phyloP scores from a whole-genome alignment of 2,329 filamentous ascomycete species.

The Microdochium paspali region DNA sequence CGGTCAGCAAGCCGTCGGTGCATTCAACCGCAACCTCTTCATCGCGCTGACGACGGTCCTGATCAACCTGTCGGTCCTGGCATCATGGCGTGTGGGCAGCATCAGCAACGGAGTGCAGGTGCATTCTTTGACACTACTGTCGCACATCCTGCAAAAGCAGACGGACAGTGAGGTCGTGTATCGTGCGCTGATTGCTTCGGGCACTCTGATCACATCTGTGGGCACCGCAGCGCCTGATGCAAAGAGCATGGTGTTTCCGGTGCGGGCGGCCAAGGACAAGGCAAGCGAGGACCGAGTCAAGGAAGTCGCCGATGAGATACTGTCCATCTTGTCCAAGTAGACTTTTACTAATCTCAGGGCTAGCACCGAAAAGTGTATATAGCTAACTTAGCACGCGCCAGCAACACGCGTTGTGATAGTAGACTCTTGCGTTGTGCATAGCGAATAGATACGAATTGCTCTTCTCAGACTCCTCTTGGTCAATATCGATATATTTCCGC shows the following conservation, averaged over 20 bases:
- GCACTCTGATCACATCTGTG: conserved; percentile 62
- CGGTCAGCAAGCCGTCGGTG: conserved; percentile 36
- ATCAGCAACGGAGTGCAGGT: conserved; percentile 28
- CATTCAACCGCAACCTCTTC: conserved; percentile 66
- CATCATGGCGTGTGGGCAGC: conserved; percentile 31
- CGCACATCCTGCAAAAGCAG: conserved; percentile 53
- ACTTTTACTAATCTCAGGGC: neutral
- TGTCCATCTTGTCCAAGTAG: conserved; percentile 20
- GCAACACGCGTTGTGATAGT: no score
- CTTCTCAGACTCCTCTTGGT: no score
- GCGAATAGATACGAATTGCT: no score
- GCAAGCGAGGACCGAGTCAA: conserved; percentile 36
- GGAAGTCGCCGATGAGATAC: conserved; percentile 35
- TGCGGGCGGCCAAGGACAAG: conserved; percentile 32
- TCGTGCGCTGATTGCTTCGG: conserved; percentile 70
- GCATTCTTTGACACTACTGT: conserved; percentile 51
- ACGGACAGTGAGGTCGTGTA: conserved; percentile 78
- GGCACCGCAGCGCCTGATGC: conserved; percentile 30
- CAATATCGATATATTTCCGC: no score
- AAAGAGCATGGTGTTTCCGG: conserved; percentile 30
- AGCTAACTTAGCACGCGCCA: no score
- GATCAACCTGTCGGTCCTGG: conserved; percentile 76
- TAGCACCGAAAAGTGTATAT: no score
- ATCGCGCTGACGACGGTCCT: conserved; percentile 75
- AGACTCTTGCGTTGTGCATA: no score